A percentile compares a stretch with the other conserved stretches of the same genome.
Evolutionary conservation across 352 stramenopile genomes (phyloP).

Genomic region (Globisporangium recalcitrans): DNA sequence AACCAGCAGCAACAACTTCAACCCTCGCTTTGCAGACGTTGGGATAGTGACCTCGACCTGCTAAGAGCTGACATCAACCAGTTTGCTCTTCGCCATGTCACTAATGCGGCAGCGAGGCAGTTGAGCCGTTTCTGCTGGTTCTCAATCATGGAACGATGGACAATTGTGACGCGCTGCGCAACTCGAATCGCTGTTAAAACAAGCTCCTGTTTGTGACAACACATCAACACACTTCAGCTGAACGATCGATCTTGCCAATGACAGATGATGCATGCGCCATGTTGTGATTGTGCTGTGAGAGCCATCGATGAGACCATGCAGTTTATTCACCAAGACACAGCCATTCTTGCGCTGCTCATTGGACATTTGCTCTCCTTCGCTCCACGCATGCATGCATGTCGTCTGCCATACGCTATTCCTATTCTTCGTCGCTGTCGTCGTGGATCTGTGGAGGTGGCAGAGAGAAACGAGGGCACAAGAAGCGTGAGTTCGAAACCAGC

Average conservation of each 20-base stretch:
- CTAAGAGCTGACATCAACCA: neutral
- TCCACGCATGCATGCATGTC: neutral
- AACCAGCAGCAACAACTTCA: neutral
- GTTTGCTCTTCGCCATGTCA: neutral
- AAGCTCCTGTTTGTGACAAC: neutral
- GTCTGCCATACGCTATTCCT: neutral
- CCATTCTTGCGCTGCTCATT: neutral
- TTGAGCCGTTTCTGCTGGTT: too few species aligned
- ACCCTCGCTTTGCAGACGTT: neutral
- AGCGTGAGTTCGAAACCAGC: neutral
- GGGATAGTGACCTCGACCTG: neutral
- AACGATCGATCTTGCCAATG: too few species aligned
- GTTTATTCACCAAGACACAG: too few species aligned
- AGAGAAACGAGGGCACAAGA: neutral
- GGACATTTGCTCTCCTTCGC: neutral
- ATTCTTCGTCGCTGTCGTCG: slow-evolving; percentile 6
- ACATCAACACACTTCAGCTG: neutral
- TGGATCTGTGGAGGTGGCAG: neutral
- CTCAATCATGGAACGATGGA: neutral
- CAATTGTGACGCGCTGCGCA: neutral
- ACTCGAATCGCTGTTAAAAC: slow-evolving; percentile 3
- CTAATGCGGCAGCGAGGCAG: neutral
- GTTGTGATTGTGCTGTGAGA: too few species aligned
- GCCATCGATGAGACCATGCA: neutral
- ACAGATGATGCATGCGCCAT: neutral